These are phyloP conservation scores for Schizophyllum amplum DNA, from an alignment of 1,284 basidiomycete genomes.

Conservation along the genomic window DNA sequence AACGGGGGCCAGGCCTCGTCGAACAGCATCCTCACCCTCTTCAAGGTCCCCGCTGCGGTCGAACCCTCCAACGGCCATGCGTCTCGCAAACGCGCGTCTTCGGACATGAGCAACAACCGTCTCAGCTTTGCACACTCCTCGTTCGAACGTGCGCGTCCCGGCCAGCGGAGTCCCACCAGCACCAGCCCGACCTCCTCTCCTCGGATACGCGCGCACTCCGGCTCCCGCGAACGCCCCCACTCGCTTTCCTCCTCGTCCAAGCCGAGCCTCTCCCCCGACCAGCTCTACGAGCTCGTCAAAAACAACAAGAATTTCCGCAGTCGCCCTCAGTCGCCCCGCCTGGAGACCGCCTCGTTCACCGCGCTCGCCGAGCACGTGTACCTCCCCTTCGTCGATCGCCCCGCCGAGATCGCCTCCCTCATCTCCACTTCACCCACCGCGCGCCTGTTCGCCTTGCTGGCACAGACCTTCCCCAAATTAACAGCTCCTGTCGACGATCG, in stretches of 20 bases:
- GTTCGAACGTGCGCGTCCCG: constrained; percentile 26
- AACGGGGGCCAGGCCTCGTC: constrained; percentile 46
- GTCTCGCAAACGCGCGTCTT: constrained; percentile 19
- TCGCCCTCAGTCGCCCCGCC: constrained; percentile 15
- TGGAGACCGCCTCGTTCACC: constrained; percentile 50
- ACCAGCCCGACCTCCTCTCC: constrained; percentile 26
- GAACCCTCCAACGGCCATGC: constrained; percentile 15
- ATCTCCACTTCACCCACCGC: constrained; percentile 53
- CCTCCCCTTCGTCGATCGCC: constrained; percentile 70
- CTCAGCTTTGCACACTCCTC: constrained; percentile 62
- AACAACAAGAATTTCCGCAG: constrained; percentile 35
- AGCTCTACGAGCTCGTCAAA: constrained; percentile 59
- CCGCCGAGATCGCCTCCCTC: constrained; percentile 54
- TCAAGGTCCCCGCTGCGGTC: constrained; percentile 40
- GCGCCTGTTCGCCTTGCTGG: constrained; percentile 60
- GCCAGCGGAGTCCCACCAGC: constrained; percentile 28
- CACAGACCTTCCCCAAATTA: constrained; percentile 50
- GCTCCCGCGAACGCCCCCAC: constrained; percentile 23
- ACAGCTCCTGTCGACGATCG: constrained; percentile 17
- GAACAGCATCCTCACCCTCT: constrained; percentile 64
- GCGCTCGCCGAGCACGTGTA: constrained; percentile 61
- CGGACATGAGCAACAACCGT: constrained; percentile 19
- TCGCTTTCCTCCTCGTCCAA: constrained; percentile 26
- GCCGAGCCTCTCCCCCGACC: constrained; percentile 52
- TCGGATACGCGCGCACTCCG: constrained; percentile 35